Evolutionary conservation across 83 land plant genomes (phyloP), one percentile per base, ranked within the genome.

Genomic region (Thuja plicata): DNA sequence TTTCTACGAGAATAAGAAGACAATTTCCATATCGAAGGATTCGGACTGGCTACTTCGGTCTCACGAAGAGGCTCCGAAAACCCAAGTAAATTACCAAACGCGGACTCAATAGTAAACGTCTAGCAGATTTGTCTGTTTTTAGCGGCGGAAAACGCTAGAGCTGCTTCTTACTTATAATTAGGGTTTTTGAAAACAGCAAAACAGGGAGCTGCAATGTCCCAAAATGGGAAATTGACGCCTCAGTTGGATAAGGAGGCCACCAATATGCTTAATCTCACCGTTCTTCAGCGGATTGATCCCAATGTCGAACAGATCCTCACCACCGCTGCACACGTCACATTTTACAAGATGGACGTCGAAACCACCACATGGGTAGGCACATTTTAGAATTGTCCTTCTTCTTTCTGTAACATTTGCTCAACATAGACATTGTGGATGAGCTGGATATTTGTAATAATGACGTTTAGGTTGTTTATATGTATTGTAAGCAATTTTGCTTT

Each of bases 301-400:
- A 91, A 89, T 87, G 89, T 96, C 54, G 95, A 95, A 74, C 95
- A 96, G 87, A 96, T 95, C 87, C 92, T 96, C 87, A 90, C 93
- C 84, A 96, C 97, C n/a, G 95, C 96, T 17, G 89, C 97, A 5
- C 98, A 96, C 45, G 98, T 96, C 85, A 95, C 98, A 81, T 92
- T 95, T 88, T 96, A 96, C 93, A 95, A 95, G 55, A 95, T 96
- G 95, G 93, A 94, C 79, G 89, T 93, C 84, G 95, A 94, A 1
- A 90, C 78, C 91, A 95, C 88, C 89, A 95, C 95, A 90, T 96
- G 99, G 99, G 99, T 97, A 79, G 32, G 91, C 83, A 27, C 35
- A 13, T 24, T 35, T 8, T 81, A 54, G 57, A 66, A 54, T 38
- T 83, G 74, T 73, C 6, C 38, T 48, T 43, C 73, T 27, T 16